Percentiles rank a stretch among this genome's conserved stretches.
These are phyloP conservation scores for Ceriops zippeliana DNA, from an alignment of 345 rosid genomes.

Conservation along the genomic window DNA sequence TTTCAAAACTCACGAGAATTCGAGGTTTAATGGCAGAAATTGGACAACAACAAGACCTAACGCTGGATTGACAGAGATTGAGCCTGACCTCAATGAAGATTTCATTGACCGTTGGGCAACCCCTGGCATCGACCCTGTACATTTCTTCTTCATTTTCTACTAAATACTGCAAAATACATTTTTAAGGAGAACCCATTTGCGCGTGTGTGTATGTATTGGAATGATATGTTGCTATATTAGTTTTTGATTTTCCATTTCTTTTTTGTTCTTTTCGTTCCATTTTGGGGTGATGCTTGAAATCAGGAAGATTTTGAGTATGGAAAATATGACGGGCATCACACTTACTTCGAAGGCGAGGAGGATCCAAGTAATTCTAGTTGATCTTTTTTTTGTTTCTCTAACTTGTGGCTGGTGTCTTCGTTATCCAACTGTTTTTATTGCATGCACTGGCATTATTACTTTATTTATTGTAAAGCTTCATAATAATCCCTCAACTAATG, in stretches of 20 bases:
- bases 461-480: too few species aligned
- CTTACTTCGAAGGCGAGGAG: constrained; percentile 65
- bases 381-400: background rate
- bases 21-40: constrained; percentile 13
- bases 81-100: constrained; percentile 88
- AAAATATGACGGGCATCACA: constrained; percentile 75
- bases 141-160: too few species aligned
- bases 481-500: too few species aligned
- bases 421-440: too few species aligned
- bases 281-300: constrained; percentile 1
- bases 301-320: constrained; percentile 86
- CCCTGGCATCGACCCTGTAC: constrained; percentile 37
- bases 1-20: constrained; percentile 17
- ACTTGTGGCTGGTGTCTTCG: background rate
- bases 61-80: constrained; percentile 61
- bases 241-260: too few species aligned
- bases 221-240: too few species aligned
- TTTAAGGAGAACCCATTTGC: too few species aligned
- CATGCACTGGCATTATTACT: too few species aligned
- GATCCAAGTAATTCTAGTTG: constrained; percentile 29
- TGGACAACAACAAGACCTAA: constrained; percentile 30
- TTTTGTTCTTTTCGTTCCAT: too few species aligned
- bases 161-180: too few species aligned
- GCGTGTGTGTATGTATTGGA: too few species aligned
- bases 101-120: constrained; percentile 66